Conservation (phyloP, 345 rosid genomes). For the Sonneratia caseolaris region DNA sequence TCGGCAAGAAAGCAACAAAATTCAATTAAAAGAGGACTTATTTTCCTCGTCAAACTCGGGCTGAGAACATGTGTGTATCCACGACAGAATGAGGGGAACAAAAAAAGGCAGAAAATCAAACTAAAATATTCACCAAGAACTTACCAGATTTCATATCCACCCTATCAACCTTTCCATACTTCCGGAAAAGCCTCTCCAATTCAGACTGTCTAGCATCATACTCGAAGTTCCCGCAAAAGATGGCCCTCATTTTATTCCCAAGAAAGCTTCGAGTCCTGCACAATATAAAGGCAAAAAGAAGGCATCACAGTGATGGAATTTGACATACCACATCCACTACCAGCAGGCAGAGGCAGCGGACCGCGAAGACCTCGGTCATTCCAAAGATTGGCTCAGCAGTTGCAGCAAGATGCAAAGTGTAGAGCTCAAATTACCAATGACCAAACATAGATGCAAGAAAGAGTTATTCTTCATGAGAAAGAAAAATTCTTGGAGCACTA, state of each 20-base stretch:
- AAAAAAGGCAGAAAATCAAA: neutral
- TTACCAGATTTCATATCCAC: constrained; percentile 97
- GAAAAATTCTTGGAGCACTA: too few relatives aligned
- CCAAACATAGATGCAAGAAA: too few relatives aligned
- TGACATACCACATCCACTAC: neutral
- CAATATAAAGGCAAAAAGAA: neutral
- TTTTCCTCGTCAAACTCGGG: neutral
- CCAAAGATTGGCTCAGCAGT: too few relatives aligned
- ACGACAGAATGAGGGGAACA: neutral
- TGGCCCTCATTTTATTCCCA: constrained; percentile 48
- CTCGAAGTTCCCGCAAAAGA: constrained; percentile 92
- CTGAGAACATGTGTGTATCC: constrained; percentile 9
- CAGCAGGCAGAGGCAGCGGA: neutral
- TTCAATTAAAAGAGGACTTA: neutral
- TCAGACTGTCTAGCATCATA: constrained; percentile 83
- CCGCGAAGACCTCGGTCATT: neutral
- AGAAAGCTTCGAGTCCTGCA: neutral
- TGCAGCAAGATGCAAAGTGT: too few relatives aligned
- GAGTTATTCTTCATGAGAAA: too few relatives aligned
- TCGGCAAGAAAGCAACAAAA: neutral
- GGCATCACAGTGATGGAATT: neutral
- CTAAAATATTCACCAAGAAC: constrained; percentile 3
- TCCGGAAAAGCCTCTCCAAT: constrained; percentile 74
- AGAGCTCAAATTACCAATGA: too few relatives aligned
- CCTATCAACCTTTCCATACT: constrained; percentile 75